Conservation (phyloP, 345 rosid species). For the Salix purpurea region DNA sequence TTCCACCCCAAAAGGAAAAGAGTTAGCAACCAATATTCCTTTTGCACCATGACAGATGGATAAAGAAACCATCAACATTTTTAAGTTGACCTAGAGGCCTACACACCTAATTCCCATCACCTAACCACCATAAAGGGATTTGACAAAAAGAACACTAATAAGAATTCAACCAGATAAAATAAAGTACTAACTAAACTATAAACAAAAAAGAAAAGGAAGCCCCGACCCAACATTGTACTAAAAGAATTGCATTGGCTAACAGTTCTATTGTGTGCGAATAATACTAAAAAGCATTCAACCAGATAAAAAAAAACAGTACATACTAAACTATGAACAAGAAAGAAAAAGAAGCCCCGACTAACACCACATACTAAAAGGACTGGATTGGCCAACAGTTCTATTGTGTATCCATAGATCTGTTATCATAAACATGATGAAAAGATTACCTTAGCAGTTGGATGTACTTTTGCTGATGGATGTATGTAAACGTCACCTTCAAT, state of each 20-base stretch:
- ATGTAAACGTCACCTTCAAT: constrained; percentile 77
- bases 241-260: not conserved
- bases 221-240: not conserved
- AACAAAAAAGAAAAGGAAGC: not conserved
- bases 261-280: not conserved
- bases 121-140: not conserved
- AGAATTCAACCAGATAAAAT: not conserved
- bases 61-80: not conserved
- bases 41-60: not conserved
- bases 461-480: constrained; percentile 96
- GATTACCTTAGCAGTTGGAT: constrained; percentile 86
- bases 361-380: not conserved
- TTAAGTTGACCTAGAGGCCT: not conserved
- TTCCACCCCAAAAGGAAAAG: not conserved
- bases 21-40: not conserved
- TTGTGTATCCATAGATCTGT: not conserved
- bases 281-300: not conserved
- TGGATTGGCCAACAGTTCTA: not conserved
- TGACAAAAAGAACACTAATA: not conserved
- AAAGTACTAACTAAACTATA: not conserved
- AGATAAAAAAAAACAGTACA: not conserved
- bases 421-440: constrained; percentile 3
- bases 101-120: not conserved
- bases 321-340: not conserved
- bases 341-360: not conserved